Evolutionary conservation across 495 filamentous ascomycete species (phyloP).

Genomic region (Cercophora scortea): DNA sequence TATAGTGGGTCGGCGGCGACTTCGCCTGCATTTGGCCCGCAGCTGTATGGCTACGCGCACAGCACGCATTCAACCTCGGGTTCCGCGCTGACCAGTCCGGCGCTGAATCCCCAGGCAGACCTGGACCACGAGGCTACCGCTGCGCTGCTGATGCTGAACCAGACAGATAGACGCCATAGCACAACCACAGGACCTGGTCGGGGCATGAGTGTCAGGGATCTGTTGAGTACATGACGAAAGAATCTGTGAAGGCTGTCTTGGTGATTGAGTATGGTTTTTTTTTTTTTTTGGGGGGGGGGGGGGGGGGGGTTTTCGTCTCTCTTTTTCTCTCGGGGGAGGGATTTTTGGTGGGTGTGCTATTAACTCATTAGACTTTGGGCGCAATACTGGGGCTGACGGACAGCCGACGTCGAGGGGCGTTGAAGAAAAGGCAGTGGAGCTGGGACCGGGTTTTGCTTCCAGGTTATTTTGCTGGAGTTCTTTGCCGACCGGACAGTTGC

Average conservation of each 20-base stretch:
- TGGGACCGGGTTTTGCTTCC: too few species aligned
- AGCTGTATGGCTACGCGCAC: constrained; percentile 17
- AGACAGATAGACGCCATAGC: constrained; percentile 41
- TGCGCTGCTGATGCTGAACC: constrained; percentile 71
- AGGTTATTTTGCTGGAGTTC: too few species aligned
- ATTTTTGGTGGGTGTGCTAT: too few species aligned
- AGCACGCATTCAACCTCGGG: constrained; percentile 25
- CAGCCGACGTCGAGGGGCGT: too few species aligned
- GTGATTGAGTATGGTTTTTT: too few species aligned
- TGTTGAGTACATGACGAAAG: constrained; percentile 49
- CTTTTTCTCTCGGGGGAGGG: too few species aligned
- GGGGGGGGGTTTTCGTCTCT: too few species aligned
- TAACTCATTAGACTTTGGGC: too few species aligned
- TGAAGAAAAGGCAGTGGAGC: too few species aligned
- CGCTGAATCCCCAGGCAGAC: constrained; percentile 36
- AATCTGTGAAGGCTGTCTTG: neutral
- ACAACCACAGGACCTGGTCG: constrained; percentile 18
- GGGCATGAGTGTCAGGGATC: constrained; percentile 74
- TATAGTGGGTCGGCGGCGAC: constrained; percentile 38
- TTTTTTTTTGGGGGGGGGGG: too few species aligned
- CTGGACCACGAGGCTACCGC: constrained; percentile 74
- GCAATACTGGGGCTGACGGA: too few species aligned
- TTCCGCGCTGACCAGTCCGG: constrained; percentile 43
- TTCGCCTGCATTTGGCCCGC: constrained; percentile 39
- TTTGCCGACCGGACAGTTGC: too few species aligned